These are phyloP conservation scores for Aquilaria agallochum DNA, from an alignment of 441 rosid genomes.

Conservation along the genomic window DNA sequence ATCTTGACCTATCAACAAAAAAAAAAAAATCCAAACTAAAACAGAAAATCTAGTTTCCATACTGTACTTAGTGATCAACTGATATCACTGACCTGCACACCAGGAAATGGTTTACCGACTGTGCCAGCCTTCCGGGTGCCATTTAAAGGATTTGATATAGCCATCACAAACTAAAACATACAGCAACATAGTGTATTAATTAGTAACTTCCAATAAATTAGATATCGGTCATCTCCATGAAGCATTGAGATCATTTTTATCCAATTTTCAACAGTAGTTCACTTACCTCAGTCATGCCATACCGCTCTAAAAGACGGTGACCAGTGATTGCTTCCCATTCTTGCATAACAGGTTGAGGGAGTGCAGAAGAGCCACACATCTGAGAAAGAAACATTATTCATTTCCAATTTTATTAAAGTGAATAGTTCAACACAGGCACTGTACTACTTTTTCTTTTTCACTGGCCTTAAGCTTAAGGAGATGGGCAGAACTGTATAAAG, in stretches of 20 bases:
- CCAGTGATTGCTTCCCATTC: conserved; percentile 95
- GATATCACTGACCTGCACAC: conserved; percentile 70
- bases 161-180: conserved; percentile 80
- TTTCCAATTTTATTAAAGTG: not conserved
- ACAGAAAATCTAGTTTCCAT: not conserved
- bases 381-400: conserved; percentile 20
- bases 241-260: conserved; percentile 10
- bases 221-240: conserved; percentile 2
- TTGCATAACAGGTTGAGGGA: conserved; percentile 92
- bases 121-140: conserved; percentile 87
- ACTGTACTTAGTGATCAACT: not conserved
- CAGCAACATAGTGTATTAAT: conserved; percentile 7
- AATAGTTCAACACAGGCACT: too few species aligned
- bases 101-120: conserved; percentile 94
- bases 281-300: conserved; percentile 97
- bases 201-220: conserved; percentile 7
- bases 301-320: conserved; percentile 93
- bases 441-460: too few species aligned
- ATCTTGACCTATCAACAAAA: conserved; percentile 75
- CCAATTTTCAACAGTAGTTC: conserved; percentile 8
- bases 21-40: conserved; percentile 11
- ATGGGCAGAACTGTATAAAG: too few species aligned
- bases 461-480: too few species aligned
- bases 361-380: conserved; percentile 99
- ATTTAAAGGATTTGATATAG: conserved; percentile 81